Evolutionary conservation across 1,284 basidiomycete genomes (phyloP), one percentile per base, ranked within the genome.

Genomic region (Cerioporus squamosus): DNA sequence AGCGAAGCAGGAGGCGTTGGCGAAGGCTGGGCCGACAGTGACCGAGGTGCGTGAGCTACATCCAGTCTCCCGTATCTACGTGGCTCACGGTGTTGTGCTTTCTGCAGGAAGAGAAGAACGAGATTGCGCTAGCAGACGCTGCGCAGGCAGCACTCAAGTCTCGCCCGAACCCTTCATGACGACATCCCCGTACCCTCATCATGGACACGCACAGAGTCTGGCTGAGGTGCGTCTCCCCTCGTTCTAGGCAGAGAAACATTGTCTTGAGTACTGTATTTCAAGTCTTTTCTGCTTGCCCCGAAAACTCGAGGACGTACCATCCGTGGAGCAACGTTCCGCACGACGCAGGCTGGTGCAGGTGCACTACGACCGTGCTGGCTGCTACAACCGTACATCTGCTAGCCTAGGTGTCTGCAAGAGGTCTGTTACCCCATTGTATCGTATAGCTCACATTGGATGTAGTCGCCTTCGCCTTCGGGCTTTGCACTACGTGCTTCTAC

Each of bases 111-210:
- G 64, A 64, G 44, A 39, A 57, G 38, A 65, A 62, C 29, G 66
- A 68, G 59, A 51, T 63, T 17, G 60, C 59, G 6, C 62, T 68
- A 9, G 66, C 66, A 1, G 62, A 68, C 22, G 66, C 66, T 2
- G 66, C 66, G 5, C 63, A 65, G 18, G 61, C 63, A 5, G 63
- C 59, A 5, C 53, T 67, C 20, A 59, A 63, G 56, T 5, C 40
- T 3, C 40, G 40, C 20, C 12, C 40, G 20, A 42, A 22, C 20
- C 40, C 40, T 10, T 36, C 33, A 36, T 36, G 33, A 36, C 33
- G 33, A 12, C 8, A 36, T 10, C 33, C 12, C 14, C 8, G 9
- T 29, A 36, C 33, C 10, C 33, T 36, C 33, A 7, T 10, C 14
- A 36, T 12, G 14, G 9, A n/a, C n/a, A n/a, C 9, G 26, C 5